Evolutionary conservation across 306 rosid species (phyloP).

Genomic region (Lagenaria siceraria): DNA sequence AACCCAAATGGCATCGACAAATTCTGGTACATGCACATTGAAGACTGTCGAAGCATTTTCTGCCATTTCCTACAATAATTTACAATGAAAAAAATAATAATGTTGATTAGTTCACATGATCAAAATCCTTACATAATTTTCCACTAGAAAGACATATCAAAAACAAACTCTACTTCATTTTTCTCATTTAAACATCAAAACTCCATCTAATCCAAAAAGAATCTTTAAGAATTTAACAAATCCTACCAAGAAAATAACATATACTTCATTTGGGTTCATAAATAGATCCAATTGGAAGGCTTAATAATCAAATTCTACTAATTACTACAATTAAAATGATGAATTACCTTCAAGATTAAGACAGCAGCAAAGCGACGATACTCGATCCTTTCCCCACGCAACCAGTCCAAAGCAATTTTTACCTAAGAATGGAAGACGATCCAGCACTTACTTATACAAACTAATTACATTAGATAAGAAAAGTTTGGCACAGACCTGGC

Average conservation of each 20-base stretch:
- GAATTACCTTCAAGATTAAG: constrained; percentile 76
- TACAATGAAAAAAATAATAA: background rate
- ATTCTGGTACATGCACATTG: constrained; percentile 94
- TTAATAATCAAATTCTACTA: background rate
- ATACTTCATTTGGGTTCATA: background rate
- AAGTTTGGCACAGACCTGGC: constrained; percentile 49
- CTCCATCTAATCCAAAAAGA: background rate
- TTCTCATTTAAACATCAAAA: background rate
- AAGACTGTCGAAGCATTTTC: constrained; percentile 96
- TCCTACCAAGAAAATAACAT: background rate
- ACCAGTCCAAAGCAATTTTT: constrained; percentile 82
- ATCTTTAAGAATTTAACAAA: background rate
- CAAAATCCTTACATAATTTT: background rate
- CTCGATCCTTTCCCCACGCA: constrained; percentile 78
- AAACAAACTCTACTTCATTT: background rate
- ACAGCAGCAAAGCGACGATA: constrained; percentile 92
- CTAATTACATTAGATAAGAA: background rate
- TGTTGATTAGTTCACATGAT: background rate
- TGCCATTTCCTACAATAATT: constrained; percentile 76
- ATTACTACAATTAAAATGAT: background rate
- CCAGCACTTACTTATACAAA: constrained; percentile 9
- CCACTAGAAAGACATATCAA: background rate
- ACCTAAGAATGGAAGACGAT: constrained; percentile 30
- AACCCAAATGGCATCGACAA: constrained; percentile 98
- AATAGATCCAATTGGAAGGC: background rate